Evolutionary conservation across 129 eudicot genomes (phyloP).

Genomic region (Kitagawia praeruptora): DNA sequence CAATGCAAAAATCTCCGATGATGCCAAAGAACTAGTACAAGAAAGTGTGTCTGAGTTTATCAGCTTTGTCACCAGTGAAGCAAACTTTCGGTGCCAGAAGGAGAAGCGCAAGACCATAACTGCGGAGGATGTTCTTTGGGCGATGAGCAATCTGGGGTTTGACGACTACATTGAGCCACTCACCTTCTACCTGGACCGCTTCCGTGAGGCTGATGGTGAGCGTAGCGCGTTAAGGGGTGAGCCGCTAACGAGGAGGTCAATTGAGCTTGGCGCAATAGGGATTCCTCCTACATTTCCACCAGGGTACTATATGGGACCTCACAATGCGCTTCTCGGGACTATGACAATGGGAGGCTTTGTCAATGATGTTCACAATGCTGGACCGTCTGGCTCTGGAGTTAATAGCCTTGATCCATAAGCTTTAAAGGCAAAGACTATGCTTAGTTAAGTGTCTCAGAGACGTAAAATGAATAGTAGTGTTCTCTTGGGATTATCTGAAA

Average conservation of each 20-base stretch:
- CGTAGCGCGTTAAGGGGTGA: conserved; percentile 66
- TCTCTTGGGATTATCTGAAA: background rate
- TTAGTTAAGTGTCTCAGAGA: background rate
- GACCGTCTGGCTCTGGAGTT: conserved; percentile 37
- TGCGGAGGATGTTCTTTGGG: conserved; percentile 98
- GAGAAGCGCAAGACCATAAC: conserved; percentile 99
- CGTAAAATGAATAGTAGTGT: background rate
- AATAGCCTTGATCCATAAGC: conserved; percentile 36
- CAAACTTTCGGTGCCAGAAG: conserved; percentile 82
- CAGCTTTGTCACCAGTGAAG: conserved; percentile 94
- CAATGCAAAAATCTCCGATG: conserved; percentile 83
- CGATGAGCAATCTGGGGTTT: conserved; percentile 88
- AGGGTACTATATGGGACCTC: conserved; percentile 36
- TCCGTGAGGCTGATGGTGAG: conserved; percentile 43
- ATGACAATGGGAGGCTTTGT: conserved; percentile 38
- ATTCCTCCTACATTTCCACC: conserved; percentile 25
- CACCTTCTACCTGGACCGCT: conserved; percentile 70
- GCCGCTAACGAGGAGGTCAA: conserved; percentile 36
- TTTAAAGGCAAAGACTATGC: conserved; percentile 30
- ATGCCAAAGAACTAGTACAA: conserved; percentile 89
- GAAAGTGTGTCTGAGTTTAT: conserved; percentile 95
- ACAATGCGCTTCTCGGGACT: conserved; percentile 43
- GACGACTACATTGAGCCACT: conserved; percentile 94
- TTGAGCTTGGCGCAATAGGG: conserved; percentile 32
- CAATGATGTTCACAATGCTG: conserved; percentile 38